Percentiles rank a stretch among this genome's conserved stretches.
Evolutionary conservation across 75 land plant species (phyloP).

Genomic region (Isoetes taiwanensis): DNA sequence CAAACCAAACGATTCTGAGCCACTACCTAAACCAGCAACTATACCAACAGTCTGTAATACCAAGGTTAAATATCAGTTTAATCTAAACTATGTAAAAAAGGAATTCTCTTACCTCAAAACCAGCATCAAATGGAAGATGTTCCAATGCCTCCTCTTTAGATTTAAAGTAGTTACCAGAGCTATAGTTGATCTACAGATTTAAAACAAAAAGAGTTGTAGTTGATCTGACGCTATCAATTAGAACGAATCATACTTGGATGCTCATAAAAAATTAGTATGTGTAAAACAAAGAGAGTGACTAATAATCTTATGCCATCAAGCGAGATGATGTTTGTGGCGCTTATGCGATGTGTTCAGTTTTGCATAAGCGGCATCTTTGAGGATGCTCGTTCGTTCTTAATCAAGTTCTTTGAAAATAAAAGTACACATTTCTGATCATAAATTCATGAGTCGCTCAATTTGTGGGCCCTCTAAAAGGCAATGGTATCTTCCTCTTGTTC

Average conservation of each 20-base stretch:
- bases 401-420: too few species aligned
- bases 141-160: slow-evolving; percentile 28
- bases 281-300: background rate
- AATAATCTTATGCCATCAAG: too few species aligned
- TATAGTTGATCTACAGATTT: slow-evolving; percentile 63
- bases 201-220: slow-evolving; percentile 3
- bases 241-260: background rate
- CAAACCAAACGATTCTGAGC: slow-evolving; percentile 31
- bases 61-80: background rate
- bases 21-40: slow-evolving; percentile 64
- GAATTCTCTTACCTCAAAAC: slow-evolving; percentile 71
- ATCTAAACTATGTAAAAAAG: background rate
- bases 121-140: slow-evolving; percentile 91
- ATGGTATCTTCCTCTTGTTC: too few species aligned
- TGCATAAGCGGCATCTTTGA: too few species aligned
- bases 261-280: background rate
- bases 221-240: background rate
- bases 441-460: too few species aligned
- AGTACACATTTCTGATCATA: too few species aligned
- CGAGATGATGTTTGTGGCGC: too few species aligned
- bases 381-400: too few species aligned
- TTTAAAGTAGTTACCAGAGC: slow-evolving; percentile 76
- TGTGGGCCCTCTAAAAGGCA: too few species aligned
- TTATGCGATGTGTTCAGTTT: too few species aligned
- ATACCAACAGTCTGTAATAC: slow-evolving; percentile 78